Conservation (phyloP, 2,329 filamentous ascomycete species). For the Allantophomopsis cytisporea region DNA sequence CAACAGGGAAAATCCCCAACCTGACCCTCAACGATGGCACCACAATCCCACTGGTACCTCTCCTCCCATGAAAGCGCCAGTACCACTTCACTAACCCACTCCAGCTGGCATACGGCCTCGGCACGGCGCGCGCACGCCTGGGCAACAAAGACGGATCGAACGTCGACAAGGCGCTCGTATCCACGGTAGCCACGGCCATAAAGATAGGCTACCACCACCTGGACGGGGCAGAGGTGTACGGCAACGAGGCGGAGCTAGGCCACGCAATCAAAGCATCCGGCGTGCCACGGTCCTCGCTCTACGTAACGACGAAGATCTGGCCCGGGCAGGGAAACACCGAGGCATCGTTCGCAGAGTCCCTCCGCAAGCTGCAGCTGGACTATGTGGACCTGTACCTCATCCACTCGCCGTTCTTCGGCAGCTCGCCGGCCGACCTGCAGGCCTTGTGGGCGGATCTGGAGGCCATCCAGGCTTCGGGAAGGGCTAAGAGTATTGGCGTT, state of each 20-base stretch:
- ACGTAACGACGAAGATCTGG: slow-evolving; percentile 46
- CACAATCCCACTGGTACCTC: slow-evolving; percentile 51
- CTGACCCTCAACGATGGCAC: slow-evolving; percentile 64
- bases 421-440: slow-evolving; percentile 35
- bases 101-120: slow-evolving; percentile 60
- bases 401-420: slow-evolving; percentile 39
- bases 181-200: slow-evolving; percentile 45
- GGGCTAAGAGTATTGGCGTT: slow-evolving; percentile 59
- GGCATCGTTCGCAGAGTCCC: slow-evolving; percentile 41
- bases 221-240: slow-evolving; percentile 60
- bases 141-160: slow-evolving; percentile 30
- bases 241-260: slow-evolving; percentile 58
- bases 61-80: not conserved
- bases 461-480: slow-evolving; percentile 52
- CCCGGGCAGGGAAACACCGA: slow-evolving; percentile 18
- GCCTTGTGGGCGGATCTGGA: slow-evolving; percentile 45
- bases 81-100: slow-evolving; percentile 2
- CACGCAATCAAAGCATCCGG: slow-evolving; percentile 54
- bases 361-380: slow-evolving; percentile 51
- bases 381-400: slow-evolving; percentile 63
- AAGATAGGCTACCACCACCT: slow-evolving; percentile 58
- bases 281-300: slow-evolving; percentile 54
- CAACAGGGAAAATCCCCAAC: slow-evolving; percentile 30
- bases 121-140: slow-evolving; percentile 42
- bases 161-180: slow-evolving; percentile 39